A percentile compares a stretch with the other conserved stretches of the same genome.
These are phyloP conservation scores for Fusarium secorum DNA, from an alignment of 2,329 filamentous ascomycete species.

Conservation along the genomic window DNA sequence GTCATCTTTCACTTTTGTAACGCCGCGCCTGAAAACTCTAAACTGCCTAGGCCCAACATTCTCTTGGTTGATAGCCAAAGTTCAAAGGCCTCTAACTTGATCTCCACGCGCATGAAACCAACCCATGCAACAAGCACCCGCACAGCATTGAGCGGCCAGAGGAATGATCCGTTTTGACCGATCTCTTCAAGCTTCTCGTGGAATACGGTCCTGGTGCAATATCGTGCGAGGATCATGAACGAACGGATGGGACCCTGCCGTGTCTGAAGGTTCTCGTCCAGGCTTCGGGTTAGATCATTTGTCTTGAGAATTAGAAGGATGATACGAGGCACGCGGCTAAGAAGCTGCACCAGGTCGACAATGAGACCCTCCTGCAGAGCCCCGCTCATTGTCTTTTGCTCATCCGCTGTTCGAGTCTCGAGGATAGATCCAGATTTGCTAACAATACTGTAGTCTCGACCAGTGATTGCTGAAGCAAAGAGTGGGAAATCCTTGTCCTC, in stretches of 20 bases:
- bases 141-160: conserved; percentile 65
- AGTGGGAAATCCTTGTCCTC: conserved; percentile 90
- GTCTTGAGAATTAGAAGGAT: conserved; percentile 97
- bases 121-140: conserved; percentile 64
- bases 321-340: conserved; percentile 88
- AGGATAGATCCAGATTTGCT: conserved; percentile 65
- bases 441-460: conserved; percentile 85
- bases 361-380: conserved; percentile 89
- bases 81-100: conserved; percentile 71
- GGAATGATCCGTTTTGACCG: conserved; percentile 59
- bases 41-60: conserved; percentile 47
- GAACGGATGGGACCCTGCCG: conserved; percentile 69
- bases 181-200: conserved; percentile 70
- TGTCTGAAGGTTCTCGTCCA: conserved; percentile 90
- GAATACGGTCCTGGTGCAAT: conserved; percentile 72
- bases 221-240: conserved; percentile 73
- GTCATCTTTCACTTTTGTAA: conserved; percentile 30
- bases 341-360: conserved; percentile 84
- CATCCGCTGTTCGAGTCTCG: conserved; percentile 70
- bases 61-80: conserved; percentile 66
- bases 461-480: conserved; percentile 96
- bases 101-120: conserved; percentile 65
- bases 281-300: conserved; percentile 91
- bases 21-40: conserved; percentile 40
- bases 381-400: conserved; percentile 86